A percentile compares a stretch with the other conserved stretches of the same genome.
Evolutionary conservation across 2,329 filamentous ascomycete species (phyloP).

Genomic region (Zymoseptoria crescenta): DNA sequence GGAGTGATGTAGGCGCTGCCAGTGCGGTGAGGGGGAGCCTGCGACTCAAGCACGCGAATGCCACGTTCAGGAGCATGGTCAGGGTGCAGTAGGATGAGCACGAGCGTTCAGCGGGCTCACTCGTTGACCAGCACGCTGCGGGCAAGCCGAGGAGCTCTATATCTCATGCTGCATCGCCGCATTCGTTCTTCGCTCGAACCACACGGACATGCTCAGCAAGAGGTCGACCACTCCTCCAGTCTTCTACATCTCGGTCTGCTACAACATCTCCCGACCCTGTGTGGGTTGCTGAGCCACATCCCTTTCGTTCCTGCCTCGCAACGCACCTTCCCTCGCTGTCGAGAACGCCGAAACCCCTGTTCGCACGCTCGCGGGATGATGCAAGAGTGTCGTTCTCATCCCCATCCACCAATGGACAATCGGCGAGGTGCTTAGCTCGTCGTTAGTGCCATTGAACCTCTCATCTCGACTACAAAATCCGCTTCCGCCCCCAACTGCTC

Average conservation of each 20-base stretch:
- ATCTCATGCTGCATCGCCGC: not conserved
- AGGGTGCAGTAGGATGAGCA: not conserved
- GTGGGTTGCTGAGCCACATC: not conserved
- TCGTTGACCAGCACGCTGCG: not conserved
- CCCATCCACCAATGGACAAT: not conserved
- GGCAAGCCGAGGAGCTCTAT: not conserved
- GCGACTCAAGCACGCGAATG: not conserved
- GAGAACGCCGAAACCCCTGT: not conserved
- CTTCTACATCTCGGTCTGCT: not conserved
- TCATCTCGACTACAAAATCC: not conserved
- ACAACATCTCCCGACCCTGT: not conserved
- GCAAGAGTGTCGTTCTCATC: not conserved
- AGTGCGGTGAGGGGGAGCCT: not conserved
- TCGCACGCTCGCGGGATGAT: not conserved
- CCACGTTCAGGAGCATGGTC: not conserved
- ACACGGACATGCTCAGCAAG: not conserved
- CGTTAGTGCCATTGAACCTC: not conserved
- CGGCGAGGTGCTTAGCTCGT: not conserved
- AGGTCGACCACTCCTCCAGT: not conserved
- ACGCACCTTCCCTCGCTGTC: not conserved
- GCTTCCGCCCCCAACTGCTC: not conserved
- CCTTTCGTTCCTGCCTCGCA: not conserved
- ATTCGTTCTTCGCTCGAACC: not conserved
- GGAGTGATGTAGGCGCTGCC: not conserved
- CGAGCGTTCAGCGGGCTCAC: not conserved